Percentiles rank a stretch among this genome's conserved stretches.
These are phyloP conservation scores for Ceratocystis huliohia DNA, from an alignment of 2,329 filamentous ascomycete species.

Conservation along the genomic window DNA sequence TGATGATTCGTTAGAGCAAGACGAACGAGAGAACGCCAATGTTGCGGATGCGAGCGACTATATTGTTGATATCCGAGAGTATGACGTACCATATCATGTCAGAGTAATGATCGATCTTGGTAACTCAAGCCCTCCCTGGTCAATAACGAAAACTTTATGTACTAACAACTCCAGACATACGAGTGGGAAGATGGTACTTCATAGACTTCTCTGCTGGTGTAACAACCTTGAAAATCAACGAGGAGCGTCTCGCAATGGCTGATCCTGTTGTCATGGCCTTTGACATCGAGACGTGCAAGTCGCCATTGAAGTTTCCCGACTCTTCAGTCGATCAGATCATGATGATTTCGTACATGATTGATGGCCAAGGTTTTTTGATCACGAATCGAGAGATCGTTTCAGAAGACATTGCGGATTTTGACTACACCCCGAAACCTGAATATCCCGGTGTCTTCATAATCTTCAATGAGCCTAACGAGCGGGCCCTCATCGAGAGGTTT, in stretches of 20 bases:
- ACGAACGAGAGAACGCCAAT: slow-evolving; percentile 61
- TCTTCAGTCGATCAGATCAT: slow-evolving; percentile 91
- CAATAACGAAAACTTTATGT: not conserved
- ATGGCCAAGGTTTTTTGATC: slow-evolving; percentile 93
- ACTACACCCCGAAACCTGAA: slow-evolving; percentile 94
- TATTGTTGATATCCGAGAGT: slow-evolving; percentile 97
- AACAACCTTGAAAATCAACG: slow-evolving; percentile 70
- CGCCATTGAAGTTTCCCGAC: slow-evolving; percentile 93
- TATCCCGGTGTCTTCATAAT: slow-evolving; percentile 93
- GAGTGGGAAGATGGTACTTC: slow-evolving; percentile 93
- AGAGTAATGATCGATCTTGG: slow-evolving; percentile 93
- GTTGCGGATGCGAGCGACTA: slow-evolving; percentile 88
- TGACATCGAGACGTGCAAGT: slow-evolving; percentile 95
- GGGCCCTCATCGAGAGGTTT: slow-evolving; percentile 75
- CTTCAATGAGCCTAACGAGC: slow-evolving; percentile 95
- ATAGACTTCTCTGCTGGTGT: slow-evolving; percentile 88
- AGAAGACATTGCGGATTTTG: slow-evolving; percentile 93
- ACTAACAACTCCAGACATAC: slow-evolving; percentile 53
- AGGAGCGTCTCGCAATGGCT: slow-evolving; percentile 76
- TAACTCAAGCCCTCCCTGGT: slow-evolving; percentile 27
- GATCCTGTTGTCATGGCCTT: slow-evolving; percentile 98
- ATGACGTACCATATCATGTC: slow-evolving; percentile 98
- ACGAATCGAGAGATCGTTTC: slow-evolving; percentile 97
- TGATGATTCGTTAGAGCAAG: slow-evolving; percentile 71
- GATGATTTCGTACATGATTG: slow-evolving; percentile 99